Evolutionary conservation across 108 stramenopile genomes (phyloP), one percentile per base, ranked within the genome.

Genomic region (Cyclotella sp.): DNA sequence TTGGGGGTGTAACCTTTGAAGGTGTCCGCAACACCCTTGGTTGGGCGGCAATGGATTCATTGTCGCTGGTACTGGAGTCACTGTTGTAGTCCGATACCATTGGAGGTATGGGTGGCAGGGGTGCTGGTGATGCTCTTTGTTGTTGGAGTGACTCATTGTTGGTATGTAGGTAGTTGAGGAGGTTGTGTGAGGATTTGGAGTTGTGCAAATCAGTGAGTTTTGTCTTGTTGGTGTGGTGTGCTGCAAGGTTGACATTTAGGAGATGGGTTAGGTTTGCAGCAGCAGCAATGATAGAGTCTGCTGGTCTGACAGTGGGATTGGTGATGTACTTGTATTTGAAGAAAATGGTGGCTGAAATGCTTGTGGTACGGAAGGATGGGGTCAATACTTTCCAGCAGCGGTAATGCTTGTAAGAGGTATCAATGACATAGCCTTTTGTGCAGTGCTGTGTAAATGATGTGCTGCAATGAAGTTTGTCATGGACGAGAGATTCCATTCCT

Each of bases 321-420:
- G 63, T 68, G 0, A 68, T 16, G 27, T 68, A 53, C 19, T 52
- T 68, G 68, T 68, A 28, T 34, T 66, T 66, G 47, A 62, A 83
- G 29, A 75, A 27, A 12, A 12, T 28, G 42, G 59, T 75, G 68
- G 24, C 68, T 9, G 28, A n/a, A 7, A 53, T 34, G 24, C 28
- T 0, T 0, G 29, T 30, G 16, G 13, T 34, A 3, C 30, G 21
- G 3, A 51, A 52, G 7, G 41, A 12, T 8, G 26, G 3, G 78
- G 79, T 34, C 82, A 75, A 61, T n/a, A 47, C 19, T 40, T 19
- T 45, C 22, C 24, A 29, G 34, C 40, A 42, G 12, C 71, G 58
- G 53, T 88, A 88, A 52, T 76, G 69, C 28, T 88, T 75, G 43
- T 81, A 18, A 9, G 84, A 76, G n/a, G 85, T 82, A 3, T 79